These are phyloP conservation scores for Cinchona pubescens DNA, from an alignment of 257 asterid species.

Conservation along the genomic window DNA sequence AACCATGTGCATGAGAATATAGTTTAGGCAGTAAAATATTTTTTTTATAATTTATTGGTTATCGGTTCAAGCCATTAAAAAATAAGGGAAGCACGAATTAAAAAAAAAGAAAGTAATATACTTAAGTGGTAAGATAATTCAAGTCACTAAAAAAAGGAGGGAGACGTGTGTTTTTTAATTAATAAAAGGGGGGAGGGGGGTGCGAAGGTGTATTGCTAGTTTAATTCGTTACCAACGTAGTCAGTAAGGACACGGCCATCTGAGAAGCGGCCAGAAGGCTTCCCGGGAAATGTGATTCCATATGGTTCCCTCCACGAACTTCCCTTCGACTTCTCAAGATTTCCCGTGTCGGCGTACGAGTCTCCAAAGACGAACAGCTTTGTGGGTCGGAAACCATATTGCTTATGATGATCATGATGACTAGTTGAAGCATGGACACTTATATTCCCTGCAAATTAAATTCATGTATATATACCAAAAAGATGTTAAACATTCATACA, in stretches of 20 bases:
- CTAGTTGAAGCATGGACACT: slow-evolving; percentile 23
- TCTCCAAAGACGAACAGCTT: slow-evolving; percentile 91
- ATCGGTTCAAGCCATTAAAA: no score
- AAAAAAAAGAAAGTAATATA: no score
- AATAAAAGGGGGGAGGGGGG: no score
- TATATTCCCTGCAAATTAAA: slow-evolving; percentile 24
- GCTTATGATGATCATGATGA: neutral
- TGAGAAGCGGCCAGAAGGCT: slow-evolving; percentile 88
- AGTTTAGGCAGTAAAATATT: no score
- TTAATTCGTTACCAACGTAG: slow-evolving; percentile 63
- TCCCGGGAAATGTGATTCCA: slow-evolving; percentile 88
- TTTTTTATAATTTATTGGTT: no score
- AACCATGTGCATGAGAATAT: no score
- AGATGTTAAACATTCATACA: neutral
- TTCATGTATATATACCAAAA: neutral
- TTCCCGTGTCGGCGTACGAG: slow-evolving; percentile 90
- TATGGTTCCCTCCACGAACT: slow-evolving; percentile 76
- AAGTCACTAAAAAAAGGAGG: no score
- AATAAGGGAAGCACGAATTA: no score
- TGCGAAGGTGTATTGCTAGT: neutral
- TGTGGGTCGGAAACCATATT: slow-evolving; percentile 29
- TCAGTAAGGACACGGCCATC: slow-evolving; percentile 94
- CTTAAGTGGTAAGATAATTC: no score
- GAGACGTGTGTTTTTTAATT: no score
- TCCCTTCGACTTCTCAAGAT: slow-evolving; percentile 46